These are phyloP conservation scores for Colletotrichum chlorophyti DNA, from an alignment of 2,329 filamentous ascomycete genomes.

Conservation along the genomic window DNA sequence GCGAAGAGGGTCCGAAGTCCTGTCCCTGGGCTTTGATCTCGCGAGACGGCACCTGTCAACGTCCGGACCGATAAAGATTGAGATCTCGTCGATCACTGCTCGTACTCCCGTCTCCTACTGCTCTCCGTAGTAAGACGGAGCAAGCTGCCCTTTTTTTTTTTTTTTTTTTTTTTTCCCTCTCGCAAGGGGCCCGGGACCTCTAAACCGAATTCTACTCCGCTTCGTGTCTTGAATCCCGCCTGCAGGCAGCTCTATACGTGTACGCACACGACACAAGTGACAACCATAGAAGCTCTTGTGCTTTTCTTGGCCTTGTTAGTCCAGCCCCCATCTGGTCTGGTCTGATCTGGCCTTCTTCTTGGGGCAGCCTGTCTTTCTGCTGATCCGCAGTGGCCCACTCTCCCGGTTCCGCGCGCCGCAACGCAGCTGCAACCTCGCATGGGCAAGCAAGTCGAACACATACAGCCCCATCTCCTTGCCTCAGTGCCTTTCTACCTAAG, in stretches of 20 bases:
- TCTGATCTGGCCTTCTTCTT: conserved; percentile 1
- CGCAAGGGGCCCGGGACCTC: no score
- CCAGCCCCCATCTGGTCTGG: conserved; percentile 14
- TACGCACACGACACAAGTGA: background rate
- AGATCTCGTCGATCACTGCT: conserved; percentile 2
- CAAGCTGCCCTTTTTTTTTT: no score
- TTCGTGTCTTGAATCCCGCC: conserved; percentile 16
- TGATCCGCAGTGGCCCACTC: conserved; percentile 23
- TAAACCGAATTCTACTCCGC: conserved; percentile 19
- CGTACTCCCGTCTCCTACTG: no score
- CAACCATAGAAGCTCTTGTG: background rate
- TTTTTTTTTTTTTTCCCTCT: no score
- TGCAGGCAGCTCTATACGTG: background rate
- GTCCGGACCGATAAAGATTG: background rate
- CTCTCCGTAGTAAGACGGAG: no score
- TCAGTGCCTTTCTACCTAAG: background rate
- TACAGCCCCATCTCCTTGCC: background rate
- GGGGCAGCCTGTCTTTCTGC: conserved; percentile 2
- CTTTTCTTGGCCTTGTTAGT: conserved; percentile 15
- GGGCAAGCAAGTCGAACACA: conserved; percentile 2
- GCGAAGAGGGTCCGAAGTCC: background rate
- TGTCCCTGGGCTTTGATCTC: conserved; percentile 9
- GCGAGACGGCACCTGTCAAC: background rate
- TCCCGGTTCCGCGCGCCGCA: conserved; percentile 22
- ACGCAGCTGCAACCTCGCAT: conserved; percentile 20